These are phyloP conservation scores for Colletotrichum graminicola DNA, from an alignment of 2,329 filamentous ascomycete genomes.

Conservation along the genomic window DNA sequence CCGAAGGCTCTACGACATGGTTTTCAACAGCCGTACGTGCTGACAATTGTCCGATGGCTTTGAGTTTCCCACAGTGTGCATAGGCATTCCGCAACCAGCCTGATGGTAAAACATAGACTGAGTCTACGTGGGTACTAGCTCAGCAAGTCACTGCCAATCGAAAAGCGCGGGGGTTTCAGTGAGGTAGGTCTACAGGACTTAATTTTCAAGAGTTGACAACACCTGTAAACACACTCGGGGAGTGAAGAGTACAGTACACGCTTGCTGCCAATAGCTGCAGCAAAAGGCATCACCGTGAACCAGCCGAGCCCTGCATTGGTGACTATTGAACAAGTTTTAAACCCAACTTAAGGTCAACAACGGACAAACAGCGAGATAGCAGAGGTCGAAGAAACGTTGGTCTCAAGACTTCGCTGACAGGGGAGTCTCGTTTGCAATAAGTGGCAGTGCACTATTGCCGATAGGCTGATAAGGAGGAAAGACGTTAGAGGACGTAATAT, in stretches of 20 bases:
- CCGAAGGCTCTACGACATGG: constrained; percentile 8
- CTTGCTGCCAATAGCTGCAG: not conserved
- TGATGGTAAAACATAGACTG: not conserved
- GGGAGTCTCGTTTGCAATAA: not conserved
- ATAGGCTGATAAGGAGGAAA: not conserved
- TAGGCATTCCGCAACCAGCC: not conserved
- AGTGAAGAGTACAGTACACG: not conserved
- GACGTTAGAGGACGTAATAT: not conserved
- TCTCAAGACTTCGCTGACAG: not conserved
- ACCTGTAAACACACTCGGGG: not conserved
- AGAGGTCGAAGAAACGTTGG: not conserved
- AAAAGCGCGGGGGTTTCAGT: not conserved
- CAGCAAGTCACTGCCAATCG: not conserved
- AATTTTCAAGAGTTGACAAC: not conserved
- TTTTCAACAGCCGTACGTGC: constrained; percentile 5
- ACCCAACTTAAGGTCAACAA: not conserved
- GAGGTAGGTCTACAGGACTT: not conserved
- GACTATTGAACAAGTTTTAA: not conserved
- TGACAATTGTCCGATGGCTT: not conserved
- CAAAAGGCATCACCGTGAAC: no score
- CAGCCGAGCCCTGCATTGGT: not conserved
- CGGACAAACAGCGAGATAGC: not conserved
- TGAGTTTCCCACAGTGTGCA: not conserved
- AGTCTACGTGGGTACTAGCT: not conserved
- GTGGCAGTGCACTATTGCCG: not conserved